Base-by-base conservation (phyloP, 768 basidiomycete species). In the Termitomyces sp. region DNA sequence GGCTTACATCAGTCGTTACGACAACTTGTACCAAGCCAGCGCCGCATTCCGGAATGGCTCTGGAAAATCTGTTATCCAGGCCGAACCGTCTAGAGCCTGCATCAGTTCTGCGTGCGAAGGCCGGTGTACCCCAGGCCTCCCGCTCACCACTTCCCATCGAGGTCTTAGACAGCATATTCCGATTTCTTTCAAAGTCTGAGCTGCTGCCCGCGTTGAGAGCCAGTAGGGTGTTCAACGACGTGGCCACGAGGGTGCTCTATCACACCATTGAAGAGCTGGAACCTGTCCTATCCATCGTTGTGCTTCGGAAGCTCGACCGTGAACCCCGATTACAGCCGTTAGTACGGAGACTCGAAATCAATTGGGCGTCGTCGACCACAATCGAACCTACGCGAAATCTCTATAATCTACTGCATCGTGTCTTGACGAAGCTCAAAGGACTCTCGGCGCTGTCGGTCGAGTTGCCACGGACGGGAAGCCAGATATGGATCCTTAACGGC, bases 361-460 rank as follows among this genome's bases (percentile, higher is more conserved):
- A 82, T 63, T 78, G 80, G 71, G 59, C 65, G 51, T 20, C 51
- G 12, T 24, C 58, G 48, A 20, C 49, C 4, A 33, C 48, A 36
- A 55, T 62, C 7, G 70, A 61, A 44, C 77, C 81, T n/a, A 81
- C 81, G 0, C 69, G 67, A 22, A 83, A 84, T 66, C 73, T 84
- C 61, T 82, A 86, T 64, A 70, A 64, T 32, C 81, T 87, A 39
- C 71, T 88, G n/a, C 74, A 77, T 32, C 71, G 73, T 50, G 73
- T 76, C 5, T 77, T 88, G 36, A 69, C 61, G 8, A 71, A 72
- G 6, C 77, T 84, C 50, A 61, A 67, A 33, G 62, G 65, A 50
- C 79, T 88, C 28, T 63, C 68, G 38, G 65, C 74, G 35, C 79
- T 88, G 42, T 70, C 70, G 44, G 75, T 89, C 64, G 86, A 88